These are phyloP conservation scores for Lindgomyces ingoldianus DNA, from an alignment of 495 filamentous ascomycete genomes.

Conservation along the genomic window DNA sequence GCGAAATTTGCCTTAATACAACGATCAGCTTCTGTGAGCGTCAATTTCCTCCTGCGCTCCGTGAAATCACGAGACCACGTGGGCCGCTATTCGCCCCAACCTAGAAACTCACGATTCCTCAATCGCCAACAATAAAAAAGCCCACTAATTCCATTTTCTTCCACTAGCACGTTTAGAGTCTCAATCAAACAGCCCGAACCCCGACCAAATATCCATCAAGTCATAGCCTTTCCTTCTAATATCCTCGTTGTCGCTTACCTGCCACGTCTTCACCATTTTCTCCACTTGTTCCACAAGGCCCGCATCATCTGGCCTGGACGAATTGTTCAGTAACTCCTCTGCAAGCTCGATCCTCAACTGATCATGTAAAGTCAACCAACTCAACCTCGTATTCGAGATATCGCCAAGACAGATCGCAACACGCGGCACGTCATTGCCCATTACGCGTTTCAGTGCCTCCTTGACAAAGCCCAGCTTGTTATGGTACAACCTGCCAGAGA, in stretches of 20 bases:
- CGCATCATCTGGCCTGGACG: neutral
- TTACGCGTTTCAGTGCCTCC: neutral
- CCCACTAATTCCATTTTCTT: no score
- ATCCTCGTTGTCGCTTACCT: slow-evolving; percentile 14
- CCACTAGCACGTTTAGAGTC: no score
- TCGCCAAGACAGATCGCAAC: slow-evolving; percentile 23
- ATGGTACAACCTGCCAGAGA: slow-evolving; percentile 20
- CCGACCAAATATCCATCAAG: no score
- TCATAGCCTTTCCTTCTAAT: slow-evolving; percentile 6
- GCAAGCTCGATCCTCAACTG: slow-evolving; percentile 25
- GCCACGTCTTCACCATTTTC: slow-evolving; percentile 19
- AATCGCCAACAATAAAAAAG: no score
- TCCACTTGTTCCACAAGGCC: slow-evolving; percentile 15
- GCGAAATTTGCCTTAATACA: no score
- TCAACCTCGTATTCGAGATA: slow-evolving; percentile 19
- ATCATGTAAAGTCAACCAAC: slow-evolving; percentile 23
- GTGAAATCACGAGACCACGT: no score
- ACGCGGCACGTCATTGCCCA: neutral
- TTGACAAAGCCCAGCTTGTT: slow-evolving; percentile 12
- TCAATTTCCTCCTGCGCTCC: no score
- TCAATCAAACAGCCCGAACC: no score
- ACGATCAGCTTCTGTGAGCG: no score
- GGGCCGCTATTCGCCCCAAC: no score
- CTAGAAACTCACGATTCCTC: no score
- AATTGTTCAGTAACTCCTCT: neutral